Percentiles rank a stretch among this genome's conserved stretches.
Evolutionary conservation across 179 eudicot species (phyloP).

Genomic region (Spergularia azorica): DNA sequence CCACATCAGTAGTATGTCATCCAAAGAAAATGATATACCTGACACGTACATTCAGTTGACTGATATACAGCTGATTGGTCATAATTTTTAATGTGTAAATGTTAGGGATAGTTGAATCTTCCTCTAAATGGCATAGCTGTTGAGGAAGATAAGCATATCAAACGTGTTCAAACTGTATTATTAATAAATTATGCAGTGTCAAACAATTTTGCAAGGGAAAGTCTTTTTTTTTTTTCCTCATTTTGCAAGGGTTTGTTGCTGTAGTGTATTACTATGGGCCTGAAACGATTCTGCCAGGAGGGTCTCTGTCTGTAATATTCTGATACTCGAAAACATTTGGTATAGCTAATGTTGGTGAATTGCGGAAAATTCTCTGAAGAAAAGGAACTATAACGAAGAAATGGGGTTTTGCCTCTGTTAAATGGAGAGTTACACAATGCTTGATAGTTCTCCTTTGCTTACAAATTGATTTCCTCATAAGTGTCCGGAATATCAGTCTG

Average conservation of each 20-base stretch:
- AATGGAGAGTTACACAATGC: not conserved
- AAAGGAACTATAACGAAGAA: not conserved
- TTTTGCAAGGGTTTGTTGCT: not conserved
- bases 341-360: too few relatives aligned
- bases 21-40: not conserved
- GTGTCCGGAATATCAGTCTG: not conserved
- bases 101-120: not conserved
- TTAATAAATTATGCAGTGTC: not conserved
- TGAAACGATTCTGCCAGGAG: too few relatives aligned
- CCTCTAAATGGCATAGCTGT: not conserved
- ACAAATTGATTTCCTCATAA: not conserved
- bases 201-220: not conserved
- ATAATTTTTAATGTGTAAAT: not conserved
- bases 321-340: too few relatives aligned
- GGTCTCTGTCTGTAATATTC: not conserved
- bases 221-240: not conserved
- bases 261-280: too few relatives aligned
- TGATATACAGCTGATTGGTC: not conserved
- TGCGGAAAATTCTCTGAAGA: too few relatives aligned
- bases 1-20: not conserved
- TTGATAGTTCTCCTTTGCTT: not conserved
- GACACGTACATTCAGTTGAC: slow-evolving; percentile 5
- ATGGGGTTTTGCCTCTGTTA: not conserved
- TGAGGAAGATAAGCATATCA: too few relatives aligned
- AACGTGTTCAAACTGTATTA: too few relatives aligned